phyloP scores from a whole-genome alignment of 2,329 filamentous ascomycete genomes.

The Ceratocystis variospora region DNA sequence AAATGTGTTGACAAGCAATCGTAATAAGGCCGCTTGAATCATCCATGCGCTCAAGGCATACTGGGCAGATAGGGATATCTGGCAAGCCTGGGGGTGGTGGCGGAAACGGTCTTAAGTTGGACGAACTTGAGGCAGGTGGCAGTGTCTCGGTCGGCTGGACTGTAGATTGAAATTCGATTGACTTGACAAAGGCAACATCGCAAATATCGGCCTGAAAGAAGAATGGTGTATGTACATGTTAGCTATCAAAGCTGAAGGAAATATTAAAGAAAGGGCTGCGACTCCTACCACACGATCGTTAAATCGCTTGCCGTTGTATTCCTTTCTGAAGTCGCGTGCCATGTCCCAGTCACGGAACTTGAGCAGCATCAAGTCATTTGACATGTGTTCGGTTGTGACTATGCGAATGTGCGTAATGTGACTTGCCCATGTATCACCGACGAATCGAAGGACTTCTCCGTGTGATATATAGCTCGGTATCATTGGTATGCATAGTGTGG shows the following conservation, averaged over 20 bases:
- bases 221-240: slow-evolving; percentile 19
- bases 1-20: slow-evolving; percentile 93
- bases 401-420: slow-evolving; percentile 89
- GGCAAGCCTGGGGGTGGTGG: slow-evolving; percentile 67
- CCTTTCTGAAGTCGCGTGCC: slow-evolving; percentile 65
- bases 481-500: slow-evolving; percentile 77
- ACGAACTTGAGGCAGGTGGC: slow-evolving; percentile 28
- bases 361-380: slow-evolving; percentile 89
- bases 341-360: slow-evolving; percentile 69
- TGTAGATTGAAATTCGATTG: slow-evolving; percentile 68
- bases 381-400: slow-evolving; percentile 77
- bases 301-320: slow-evolving; percentile 88
- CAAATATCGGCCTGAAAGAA: slow-evolving; percentile 64
- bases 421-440: slow-evolving; percentile 74
- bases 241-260: background rate
- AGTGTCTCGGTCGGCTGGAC: slow-evolving; percentile 37
- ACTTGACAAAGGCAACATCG: slow-evolving; percentile 87
- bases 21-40: slow-evolving; percentile 90
- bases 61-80: slow-evolving; percentile 88
- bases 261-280: background rate
- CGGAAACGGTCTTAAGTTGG: slow-evolving; percentile 44
- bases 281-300: slow-evolving; percentile 67
- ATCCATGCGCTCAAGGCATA: slow-evolving; percentile 96
- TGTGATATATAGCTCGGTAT: slow-evolving; percentile 90
- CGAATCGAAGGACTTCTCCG: slow-evolving; percentile 78